Evolutionary conservation across 306 rosid genomes (phyloP), one percentile per base, ranked within the genome.

Genomic region (Luffa aegyptiaca): DNA sequence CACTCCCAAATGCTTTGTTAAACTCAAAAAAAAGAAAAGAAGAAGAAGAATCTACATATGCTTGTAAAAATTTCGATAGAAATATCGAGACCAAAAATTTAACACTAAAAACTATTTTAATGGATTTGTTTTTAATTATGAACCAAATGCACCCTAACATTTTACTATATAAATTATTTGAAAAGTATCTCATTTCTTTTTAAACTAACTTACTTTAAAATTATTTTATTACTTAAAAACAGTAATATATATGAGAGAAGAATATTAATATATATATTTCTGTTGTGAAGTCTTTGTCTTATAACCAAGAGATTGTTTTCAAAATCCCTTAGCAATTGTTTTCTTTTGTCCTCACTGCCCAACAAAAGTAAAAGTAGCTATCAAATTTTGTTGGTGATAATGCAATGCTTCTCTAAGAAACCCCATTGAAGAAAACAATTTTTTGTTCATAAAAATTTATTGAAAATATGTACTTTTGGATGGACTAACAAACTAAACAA

Each of bases 341-440:
- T 70, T 45, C 8, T 44, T 70, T 70, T 70, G 76, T 45, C 56
- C 76, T 70, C 33, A 45, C 76, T 44, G 37, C 20, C 76, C 76
- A 70, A 70, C 76, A 45, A 20, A 70, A 45, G 10, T 11, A 10
- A 45, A 13, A 45, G 74, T 70, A 70, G 53, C 39, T 18, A 42
- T 70, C 53, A 44, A 42, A 44, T n/a, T 69, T 69, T 69, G 53
- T 41, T 69, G 53, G 75, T 69, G 75, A 42, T 17, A 42, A 69
- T 39, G 53, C 75, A 42, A 69, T 69, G 53, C 0, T 16, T 42
- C 49, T 11, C 31, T 41, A 41, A 68, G 35, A 41, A 68, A 41
- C 75, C 52, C 35, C 51, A 35, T 68, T 69, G 18, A 69, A 36
- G 18, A 69, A 36, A 69, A 42, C 49, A 17, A 69, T n/a, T 68